phyloP scores from a whole-genome alignment of 1,284 basidiomycete genomes.

The Puccinia hordei region DNA sequence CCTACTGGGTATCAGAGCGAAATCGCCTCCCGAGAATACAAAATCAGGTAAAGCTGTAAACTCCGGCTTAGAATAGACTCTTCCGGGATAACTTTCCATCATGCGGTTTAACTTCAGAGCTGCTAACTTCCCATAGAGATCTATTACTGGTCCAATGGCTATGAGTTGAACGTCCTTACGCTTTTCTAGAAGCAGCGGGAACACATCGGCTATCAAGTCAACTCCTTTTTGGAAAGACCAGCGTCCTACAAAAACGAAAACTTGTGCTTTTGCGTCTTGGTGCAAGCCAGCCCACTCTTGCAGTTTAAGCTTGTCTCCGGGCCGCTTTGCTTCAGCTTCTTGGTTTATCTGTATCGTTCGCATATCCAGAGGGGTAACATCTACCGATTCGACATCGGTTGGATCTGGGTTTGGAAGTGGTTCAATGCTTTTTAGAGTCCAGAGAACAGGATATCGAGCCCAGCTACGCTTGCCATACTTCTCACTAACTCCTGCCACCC shows the following conservation, averaged over 20 bases:
- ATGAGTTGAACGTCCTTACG: slow-evolving; percentile 80
- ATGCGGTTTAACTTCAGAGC: slow-evolving; percentile 85
- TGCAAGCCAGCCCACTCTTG: slow-evolving; percentile 90
- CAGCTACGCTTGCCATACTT: slow-evolving; percentile 92
- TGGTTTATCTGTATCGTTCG: slow-evolving; percentile 75
- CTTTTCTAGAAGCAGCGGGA: slow-evolving; percentile 84
- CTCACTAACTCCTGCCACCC: slow-evolving; percentile 91
- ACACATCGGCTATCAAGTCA: slow-evolving; percentile 87
- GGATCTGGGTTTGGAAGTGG: slow-evolving; percentile 81
- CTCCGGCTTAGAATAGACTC: slow-evolving; percentile 87
- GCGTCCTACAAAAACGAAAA: slow-evolving; percentile 91
- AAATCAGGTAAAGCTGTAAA: slow-evolving; percentile 86
- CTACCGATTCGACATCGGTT: slow-evolving; percentile 84
- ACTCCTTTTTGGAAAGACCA: slow-evolving; percentile 93
- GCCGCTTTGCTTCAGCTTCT: slow-evolving; percentile 79
- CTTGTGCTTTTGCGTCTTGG: slow-evolving; percentile 80
- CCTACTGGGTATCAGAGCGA: slow-evolving; percentile 75
- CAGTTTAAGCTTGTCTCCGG: slow-evolving; percentile 81
- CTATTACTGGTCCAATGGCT: slow-evolving; percentile 85
- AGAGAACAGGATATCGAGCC: slow-evolving; percentile 89
- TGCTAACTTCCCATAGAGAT: slow-evolving; percentile 87
- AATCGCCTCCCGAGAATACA: slow-evolving; percentile 88
- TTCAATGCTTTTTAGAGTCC: slow-evolving; percentile 90
- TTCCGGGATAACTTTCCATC: slow-evolving; percentile 90
- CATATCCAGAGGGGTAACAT: slow-evolving; percentile 72